These are phyloP conservation scores for Bondarzewia mesenterica DNA, from an alignment of 1,284 basidiomycete species.

Conservation along the genomic window DNA sequence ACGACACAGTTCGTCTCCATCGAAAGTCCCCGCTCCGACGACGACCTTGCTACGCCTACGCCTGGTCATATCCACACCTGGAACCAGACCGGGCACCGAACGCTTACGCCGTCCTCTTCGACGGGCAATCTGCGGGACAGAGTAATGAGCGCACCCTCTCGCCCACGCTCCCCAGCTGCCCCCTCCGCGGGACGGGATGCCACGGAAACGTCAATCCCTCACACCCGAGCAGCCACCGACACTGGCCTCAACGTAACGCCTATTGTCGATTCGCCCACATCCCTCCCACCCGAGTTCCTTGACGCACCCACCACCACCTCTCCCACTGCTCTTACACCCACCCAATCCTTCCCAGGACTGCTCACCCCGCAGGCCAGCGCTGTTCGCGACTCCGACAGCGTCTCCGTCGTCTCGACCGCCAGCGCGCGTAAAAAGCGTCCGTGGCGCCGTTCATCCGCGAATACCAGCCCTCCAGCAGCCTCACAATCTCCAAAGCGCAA, in stretches of 20 bases:
- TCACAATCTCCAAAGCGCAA: constrained; percentile 21
- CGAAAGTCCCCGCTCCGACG: constrained; percentile 15
- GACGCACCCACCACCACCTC: constrained; percentile 19
- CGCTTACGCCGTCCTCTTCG: constrained; percentile 28
- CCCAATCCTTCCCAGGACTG: constrained; percentile 15
- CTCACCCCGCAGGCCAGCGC: constrained; percentile 17
- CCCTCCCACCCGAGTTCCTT: neutral
- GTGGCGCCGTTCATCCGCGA: constrained; percentile 21
- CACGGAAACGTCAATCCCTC: constrained; percentile 3
- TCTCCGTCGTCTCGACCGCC: constrained; percentile 29
- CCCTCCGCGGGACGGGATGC: constrained; percentile 5
- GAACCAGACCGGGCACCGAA: constrained; percentile 15
- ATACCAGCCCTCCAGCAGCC: constrained; percentile 16
- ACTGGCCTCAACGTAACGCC: neutral
- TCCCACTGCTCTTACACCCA: constrained; percentile 14
- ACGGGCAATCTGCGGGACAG: constrained; percentile 30
- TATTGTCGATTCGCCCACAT: neutral
- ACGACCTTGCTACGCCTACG: constrained; percentile 22
- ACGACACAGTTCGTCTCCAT: constrained; percentile 9
- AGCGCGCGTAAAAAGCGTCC: constrained; percentile 26
- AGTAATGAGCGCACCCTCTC: constrained; percentile 11
- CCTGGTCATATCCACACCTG: constrained; percentile 19
- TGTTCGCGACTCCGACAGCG: constrained; percentile 30
- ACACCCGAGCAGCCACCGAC: constrained; percentile 13
- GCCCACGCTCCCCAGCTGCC: constrained; percentile 7